Evolutionary conservation across 352 stramenopile species (phyloP), one percentile per base, ranked within the genome.

Genomic region (Thalassiosira allenii): DNA sequence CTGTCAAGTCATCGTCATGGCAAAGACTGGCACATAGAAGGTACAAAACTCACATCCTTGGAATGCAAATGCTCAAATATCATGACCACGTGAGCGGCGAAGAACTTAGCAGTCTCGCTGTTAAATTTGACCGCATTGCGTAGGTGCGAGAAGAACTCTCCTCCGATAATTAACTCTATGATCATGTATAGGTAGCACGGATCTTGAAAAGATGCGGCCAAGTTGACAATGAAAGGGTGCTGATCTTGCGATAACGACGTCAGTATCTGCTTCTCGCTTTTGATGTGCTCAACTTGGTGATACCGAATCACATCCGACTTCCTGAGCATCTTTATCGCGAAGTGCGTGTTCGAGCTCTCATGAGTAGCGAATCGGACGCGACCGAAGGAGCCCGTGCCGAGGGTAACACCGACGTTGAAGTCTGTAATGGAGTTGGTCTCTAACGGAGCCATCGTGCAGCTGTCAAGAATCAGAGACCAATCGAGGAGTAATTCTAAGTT

Each of bases 291-390:
- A 4, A 98, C 96, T 90, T 99, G 97, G 67, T 98, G 95, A 70
- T 98, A 87, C 27, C 96, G 94, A 57, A 99, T 96, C 77, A 99
- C 96, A 80, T 98, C 96, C 9, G 92, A 90, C 74, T 99, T 99
- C 88, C 98, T 98, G 32, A 99, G 82, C 69, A 98, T 98, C 89
- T 99, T 99, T 66, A 99, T 98, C 41, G 97, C 97, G 93, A 95
- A 81, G 27, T 75, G 37, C 49, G 70, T 23, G 0, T 76, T 64
- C 29, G 74, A 65, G 59, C 95, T 92, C 89, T 97, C 98, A 87
- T 99, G 96, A 2, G 96, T 98, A 2, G 94, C 94, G 74, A 99
- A 98, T 77, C 96, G 93, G 67, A 99, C 96, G n/a, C 96, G 94
- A 2, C 96, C 96, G 83, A 99, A 99, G 11, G 96, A 98, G 12